Percentiles rank a stretch among this genome's conserved stretches.
These are phyloP conservation scores for Heterobasidion occidentale DNA, from an alignment of 1,284 basidiomycete genomes.

Conservation along the genomic window DNA sequence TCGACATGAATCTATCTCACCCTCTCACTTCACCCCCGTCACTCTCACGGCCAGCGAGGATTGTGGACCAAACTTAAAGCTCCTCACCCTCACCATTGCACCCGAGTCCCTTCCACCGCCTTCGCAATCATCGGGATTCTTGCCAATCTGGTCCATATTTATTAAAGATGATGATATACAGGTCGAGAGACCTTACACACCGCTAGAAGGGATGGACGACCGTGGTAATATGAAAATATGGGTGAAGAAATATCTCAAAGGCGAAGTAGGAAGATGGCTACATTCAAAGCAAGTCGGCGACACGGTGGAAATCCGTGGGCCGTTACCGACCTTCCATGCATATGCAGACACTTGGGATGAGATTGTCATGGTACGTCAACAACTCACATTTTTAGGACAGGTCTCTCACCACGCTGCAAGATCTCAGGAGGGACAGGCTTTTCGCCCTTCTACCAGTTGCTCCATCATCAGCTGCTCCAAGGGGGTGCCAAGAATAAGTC, in stretches of 20 bases:
- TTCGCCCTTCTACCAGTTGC: slow-evolving; percentile 70
- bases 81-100: slow-evolving; percentile 56
- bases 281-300: slow-evolving; percentile 65
- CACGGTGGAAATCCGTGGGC: slow-evolving; percentile 68
- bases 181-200: slow-evolving; percentile 83
- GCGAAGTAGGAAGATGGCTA: slow-evolving; percentile 79
- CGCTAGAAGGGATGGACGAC: slow-evolving; percentile 59
- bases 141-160: slow-evolving; percentile 68
- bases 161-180: slow-evolving; percentile 85
- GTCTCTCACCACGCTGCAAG: slow-evolving; percentile 25
- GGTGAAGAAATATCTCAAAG: slow-evolving; percentile 72
- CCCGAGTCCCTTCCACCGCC: slow-evolving; percentile 28
- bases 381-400: neutral
- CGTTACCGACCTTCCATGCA: slow-evolving; percentile 67
- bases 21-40: slow-evolving; percentile 55
- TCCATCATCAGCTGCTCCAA: slow-evolving; percentile 32
- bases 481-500: slow-evolving; percentile 23
- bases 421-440: slow-evolving; percentile 81
- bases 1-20: slow-evolving; percentile 33
- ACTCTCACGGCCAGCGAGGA: slow-evolving; percentile 46
- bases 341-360: slow-evolving; percentile 62
- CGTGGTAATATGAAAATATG: slow-evolving; percentile 62
- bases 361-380: slow-evolving; percentile 58
- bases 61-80: slow-evolving; percentile 45
- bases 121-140: slow-evolving; percentile 13